These are phyloP conservation scores for Thelonectria discophora DNA, from an alignment of 2,329 filamentous ascomycete species.

Conservation along the genomic window DNA sequence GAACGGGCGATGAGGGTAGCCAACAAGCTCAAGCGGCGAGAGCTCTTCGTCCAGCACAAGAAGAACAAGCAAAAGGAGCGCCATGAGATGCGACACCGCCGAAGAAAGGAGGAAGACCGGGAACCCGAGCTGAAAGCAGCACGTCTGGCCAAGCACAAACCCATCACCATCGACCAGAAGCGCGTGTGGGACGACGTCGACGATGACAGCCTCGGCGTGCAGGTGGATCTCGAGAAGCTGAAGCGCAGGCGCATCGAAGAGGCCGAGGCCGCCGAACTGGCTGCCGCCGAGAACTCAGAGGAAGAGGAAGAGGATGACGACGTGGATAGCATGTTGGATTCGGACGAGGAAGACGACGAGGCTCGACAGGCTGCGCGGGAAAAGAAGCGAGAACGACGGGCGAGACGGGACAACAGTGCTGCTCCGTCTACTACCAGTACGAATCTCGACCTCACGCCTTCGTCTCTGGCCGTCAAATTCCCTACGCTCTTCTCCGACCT, in stretches of 20 bases:
- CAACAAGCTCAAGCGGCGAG: conserved; percentile 83
- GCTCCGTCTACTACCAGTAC: conserved; percentile 70
- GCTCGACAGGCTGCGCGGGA: conserved; percentile 54
- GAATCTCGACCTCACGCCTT: conserved; percentile 70
- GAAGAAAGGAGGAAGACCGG: conserved; percentile 86
- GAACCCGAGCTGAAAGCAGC: conserved; percentile 79
- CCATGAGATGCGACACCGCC: conserved; percentile 77
- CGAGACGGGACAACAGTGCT: conserved; percentile 58
- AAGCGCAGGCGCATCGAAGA: conserved; percentile 66
- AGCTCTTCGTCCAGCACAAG: conserved; percentile 83
- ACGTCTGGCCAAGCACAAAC: conserved; percentile 80
- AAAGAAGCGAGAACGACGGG: conserved; percentile 56
- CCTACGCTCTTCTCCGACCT: conserved; percentile 68
- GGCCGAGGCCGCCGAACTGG: conserved; percentile 60
- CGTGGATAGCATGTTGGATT: conserved; percentile 83
- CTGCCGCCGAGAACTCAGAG: conserved; percentile 55
- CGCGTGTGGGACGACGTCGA: conserved; percentile 87
- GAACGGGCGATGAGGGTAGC: conserved; percentile 58
- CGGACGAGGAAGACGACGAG: conserved; percentile 64
- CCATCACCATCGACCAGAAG: conserved; percentile 85
- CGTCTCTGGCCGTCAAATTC: conserved; percentile 68
- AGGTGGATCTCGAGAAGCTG: conserved; percentile 67
- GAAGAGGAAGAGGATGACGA: conserved; percentile 64
- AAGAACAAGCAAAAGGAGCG: conserved; percentile 76
- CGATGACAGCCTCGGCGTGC: conserved; percentile 64